Evolutionary conservation across 2,329 filamentous ascomycete species (phyloP).

Genomic region (Bipolaris victoriae): DNA sequence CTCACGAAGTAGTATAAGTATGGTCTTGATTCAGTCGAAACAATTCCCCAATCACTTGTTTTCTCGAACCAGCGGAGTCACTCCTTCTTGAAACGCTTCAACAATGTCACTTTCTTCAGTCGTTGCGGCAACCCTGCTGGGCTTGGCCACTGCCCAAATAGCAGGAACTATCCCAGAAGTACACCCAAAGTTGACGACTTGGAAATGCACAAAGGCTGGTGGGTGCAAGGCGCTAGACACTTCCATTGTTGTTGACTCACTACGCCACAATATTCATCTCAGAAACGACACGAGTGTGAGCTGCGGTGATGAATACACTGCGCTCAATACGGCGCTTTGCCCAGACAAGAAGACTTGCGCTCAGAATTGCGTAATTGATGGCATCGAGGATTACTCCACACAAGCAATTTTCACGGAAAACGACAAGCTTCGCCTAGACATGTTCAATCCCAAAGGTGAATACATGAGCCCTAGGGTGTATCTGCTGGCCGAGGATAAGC

Average conservation of each 20-base stretch:
- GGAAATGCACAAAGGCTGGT: conserved; percentile 57
- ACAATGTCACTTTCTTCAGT: conserved; percentile 13
- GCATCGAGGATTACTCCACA: conserved; percentile 59
- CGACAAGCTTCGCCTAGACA: conserved; percentile 56
- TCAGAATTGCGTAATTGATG: conserved; percentile 63
- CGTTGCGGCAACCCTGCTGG: conserved; percentile 34
- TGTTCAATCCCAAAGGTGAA: conserved; percentile 45
- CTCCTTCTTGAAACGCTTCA: neutral
- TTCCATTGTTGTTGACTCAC: conserved; percentile 59
- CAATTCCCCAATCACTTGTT: neutral
- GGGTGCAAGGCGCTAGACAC: conserved; percentile 58
- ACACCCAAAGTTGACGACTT: conserved; percentile 60
- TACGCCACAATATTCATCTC: conserved; percentile 54
- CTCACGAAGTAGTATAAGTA: neutral
- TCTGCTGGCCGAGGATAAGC: conserved; percentile 64
- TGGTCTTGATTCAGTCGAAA: neutral
- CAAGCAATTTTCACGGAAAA: conserved; percentile 61
- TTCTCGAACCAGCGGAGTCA: neutral
- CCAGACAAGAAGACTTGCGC: conserved; percentile 59
- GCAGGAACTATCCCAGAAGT: conserved; percentile 49
- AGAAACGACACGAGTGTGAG: conserved; percentile 39
- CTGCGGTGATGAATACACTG: conserved; percentile 42
- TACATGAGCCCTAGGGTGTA: conserved; percentile 63
- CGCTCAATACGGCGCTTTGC: conserved; percentile 54
- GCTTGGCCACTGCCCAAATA: conserved; percentile 39